Percentiles rank a stretch among this genome's conserved stretches.
phyloP scores from a whole-genome alignment of 179 eudicot species.

The Spergularia azorica region DNA sequence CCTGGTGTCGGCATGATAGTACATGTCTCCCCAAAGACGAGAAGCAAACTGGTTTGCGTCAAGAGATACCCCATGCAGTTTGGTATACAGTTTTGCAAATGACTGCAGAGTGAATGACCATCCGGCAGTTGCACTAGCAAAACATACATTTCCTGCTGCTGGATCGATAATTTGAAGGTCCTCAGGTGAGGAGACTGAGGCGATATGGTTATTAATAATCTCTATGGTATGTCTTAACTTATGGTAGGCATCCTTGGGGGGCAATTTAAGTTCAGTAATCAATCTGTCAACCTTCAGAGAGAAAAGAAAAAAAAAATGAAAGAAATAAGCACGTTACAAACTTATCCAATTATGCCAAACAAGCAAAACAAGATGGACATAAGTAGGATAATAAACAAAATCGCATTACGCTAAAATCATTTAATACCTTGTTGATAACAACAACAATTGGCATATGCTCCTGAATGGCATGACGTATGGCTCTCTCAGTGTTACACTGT shows the following conservation, averaged over 20 bases:
- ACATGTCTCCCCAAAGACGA: conserved; percentile 95
- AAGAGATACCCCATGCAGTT: conserved; percentile 89
- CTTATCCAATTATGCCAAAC: not conserved
- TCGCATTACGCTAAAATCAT: not conserved
- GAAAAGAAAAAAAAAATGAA: conserved; percentile 1
- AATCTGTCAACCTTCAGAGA: conserved; percentile 82
- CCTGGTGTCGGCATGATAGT: conserved; percentile 74
- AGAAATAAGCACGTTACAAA: conserved; percentile 3
- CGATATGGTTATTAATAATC: conserved; percentile 75
- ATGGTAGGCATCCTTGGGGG: conserved; percentile 97
- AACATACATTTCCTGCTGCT: conserved; percentile 87
- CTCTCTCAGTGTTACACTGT: conserved; percentile 64
- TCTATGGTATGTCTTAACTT: conserved; percentile 91
- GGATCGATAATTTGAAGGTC: conserved; percentile 86
- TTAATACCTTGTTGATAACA: conserved; percentile 81
- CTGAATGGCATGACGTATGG: conserved; percentile 93
- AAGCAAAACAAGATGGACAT: not conserved
- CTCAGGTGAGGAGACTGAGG: conserved; percentile 85
- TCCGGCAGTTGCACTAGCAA: conserved; percentile 96
- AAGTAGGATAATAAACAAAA: not conserved
- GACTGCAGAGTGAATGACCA: conserved; percentile 98
- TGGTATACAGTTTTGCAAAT: conserved; percentile 92
- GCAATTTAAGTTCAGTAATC: conserved; percentile 92
- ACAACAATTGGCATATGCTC: conserved; percentile 89
- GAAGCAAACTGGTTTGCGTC: conserved; percentile 91